phyloP scores from a whole-genome alignment of 139 green algal species.

The Chlorella sorokiniana region DNA sequence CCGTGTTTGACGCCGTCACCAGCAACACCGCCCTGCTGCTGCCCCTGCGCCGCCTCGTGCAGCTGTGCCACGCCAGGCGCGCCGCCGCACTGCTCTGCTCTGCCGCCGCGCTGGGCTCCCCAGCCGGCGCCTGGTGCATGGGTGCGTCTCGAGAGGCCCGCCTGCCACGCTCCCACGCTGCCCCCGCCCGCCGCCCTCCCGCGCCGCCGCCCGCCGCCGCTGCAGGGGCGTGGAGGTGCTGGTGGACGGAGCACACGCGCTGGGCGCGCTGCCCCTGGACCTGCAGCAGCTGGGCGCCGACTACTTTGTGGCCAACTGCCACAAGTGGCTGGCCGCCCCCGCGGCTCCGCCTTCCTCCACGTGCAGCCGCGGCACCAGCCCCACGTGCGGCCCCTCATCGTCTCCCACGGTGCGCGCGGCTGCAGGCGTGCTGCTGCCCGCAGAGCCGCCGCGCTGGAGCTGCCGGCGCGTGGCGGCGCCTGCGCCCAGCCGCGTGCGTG shows the following conservation, averaged over 20 bases:
- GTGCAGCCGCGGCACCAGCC: conserved; percentile 32
- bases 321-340: conserved; percentile 71
- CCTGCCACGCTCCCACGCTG: not conserved
- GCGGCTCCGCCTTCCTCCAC: conserved; percentile 67
- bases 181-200: not conserved
- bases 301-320: conserved; percentile 70
- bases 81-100: not conserved
- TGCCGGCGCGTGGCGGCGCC: too few relatives aligned
- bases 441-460: too few relatives aligned
- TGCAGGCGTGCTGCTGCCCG: not conserved
- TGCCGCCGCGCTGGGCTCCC: not conserved
- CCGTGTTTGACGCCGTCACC: conserved; percentile 71
- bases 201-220: not conserved
- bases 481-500: too few relatives aligned
- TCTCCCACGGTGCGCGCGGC: conserved; percentile 61
- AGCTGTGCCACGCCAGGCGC: conserved; percentile 55
- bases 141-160: not conserved
- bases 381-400: conserved; percentile 55
- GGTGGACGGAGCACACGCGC: conserved; percentile 67
- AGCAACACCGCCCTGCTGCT: conserved; percentile 70
- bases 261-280: conserved; percentile 57
- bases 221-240: conserved; percentile 67
- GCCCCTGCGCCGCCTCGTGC: conserved; percentile 56
- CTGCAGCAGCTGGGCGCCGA: conserved; percentile 45
- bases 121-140: not conserved